Conservation (phyloP, 169 alveolate species). For the Cryptosporidium baileyi region DNA sequence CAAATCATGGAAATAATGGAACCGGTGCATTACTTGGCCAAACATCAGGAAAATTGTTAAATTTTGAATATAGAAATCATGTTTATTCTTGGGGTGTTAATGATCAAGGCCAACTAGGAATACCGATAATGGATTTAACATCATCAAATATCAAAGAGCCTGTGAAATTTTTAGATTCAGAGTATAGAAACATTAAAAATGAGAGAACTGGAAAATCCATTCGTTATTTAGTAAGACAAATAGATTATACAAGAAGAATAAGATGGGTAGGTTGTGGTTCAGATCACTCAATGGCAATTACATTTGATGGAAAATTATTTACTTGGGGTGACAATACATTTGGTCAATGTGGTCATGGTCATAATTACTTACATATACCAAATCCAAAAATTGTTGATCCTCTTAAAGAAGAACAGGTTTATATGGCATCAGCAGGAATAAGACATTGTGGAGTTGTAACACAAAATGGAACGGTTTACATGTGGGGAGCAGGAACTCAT, state of each 20-base stretch:
- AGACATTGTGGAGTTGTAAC: constrained; percentile 69
- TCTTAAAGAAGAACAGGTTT: constrained; percentile 60
- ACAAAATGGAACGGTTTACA: constrained; percentile 64
- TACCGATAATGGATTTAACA: constrained; percentile 16
- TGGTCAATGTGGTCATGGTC: constrained; percentile 70
- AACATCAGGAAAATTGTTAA: constrained; percentile 52
- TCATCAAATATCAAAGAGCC: constrained; percentile 59
- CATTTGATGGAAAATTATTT: constrained; percentile 61
- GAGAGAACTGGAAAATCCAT: constrained; percentile 14
- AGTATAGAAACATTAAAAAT: constrained; percentile 33
- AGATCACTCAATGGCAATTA: constrained; percentile 62
- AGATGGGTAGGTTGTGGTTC: constrained; percentile 70
- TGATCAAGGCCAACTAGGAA: constrained; percentile 62
- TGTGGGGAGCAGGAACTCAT: constrained; percentile 70
- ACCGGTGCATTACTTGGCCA: constrained; percentile 49
- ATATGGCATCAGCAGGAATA: constrained; percentile 64
- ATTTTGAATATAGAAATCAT: constrained; percentile 67
- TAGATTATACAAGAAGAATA: constrained; percentile 63
- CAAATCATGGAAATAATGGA: neutral
- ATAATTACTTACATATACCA: constrained; percentile 31
- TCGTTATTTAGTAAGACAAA: constrained; percentile 55
- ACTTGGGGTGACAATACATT: constrained; percentile 65
- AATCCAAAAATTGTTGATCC: constrained; percentile 38
- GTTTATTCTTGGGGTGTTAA: constrained; percentile 66
- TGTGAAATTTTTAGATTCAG: constrained; percentile 34